These are phyloP conservation scores for Solanum hybrid DNA, from an alignment of 305 asterid species.

Conservation along the genomic window DNA sequence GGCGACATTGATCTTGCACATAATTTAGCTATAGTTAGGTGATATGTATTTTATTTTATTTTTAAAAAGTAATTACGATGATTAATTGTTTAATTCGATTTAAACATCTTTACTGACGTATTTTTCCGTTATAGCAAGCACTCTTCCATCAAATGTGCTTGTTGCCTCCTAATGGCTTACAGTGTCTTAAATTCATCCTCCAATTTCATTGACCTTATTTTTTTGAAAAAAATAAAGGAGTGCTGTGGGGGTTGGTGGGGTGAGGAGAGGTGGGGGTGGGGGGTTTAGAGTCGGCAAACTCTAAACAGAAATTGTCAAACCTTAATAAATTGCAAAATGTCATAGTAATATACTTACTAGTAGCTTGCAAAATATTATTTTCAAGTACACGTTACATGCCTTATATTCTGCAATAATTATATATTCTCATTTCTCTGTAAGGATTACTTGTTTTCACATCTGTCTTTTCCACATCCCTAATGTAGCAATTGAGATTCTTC, in stretches of 20 bases:
- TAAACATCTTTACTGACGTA: neutral
- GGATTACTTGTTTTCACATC: conserved; percentile 12
- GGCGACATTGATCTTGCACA: neutral
- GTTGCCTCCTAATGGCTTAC: conserved; percentile 28
- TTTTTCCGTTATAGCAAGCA: conserved; percentile 18
- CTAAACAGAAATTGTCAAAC: conserved; percentile 24
- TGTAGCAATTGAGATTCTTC: conserved; percentile 11
- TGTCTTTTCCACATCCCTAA: conserved; percentile 8
- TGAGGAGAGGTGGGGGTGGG: neutral
- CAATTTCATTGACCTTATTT: conserved; percentile 12
- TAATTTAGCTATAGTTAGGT: neutral
- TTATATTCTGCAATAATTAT: conserved; percentile 13
- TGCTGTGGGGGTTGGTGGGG: neutral
- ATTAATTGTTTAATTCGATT: neutral
- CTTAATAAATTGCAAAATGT: conserved; percentile 4
- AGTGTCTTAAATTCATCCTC: conserved; percentile 14
- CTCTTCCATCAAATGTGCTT: conserved; percentile 40
- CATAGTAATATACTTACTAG: neutral
- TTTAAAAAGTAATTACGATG: neutral
- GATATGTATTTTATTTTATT: neutral
- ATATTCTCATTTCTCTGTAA: conserved; percentile 13
- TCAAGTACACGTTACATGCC: neutral
- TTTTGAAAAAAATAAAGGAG: neutral
- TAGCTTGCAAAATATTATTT: conserved; percentile 15
- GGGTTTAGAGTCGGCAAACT: conserved; percentile 1